These are phyloP conservation scores for Paramecium caudatum DNA, from an alignment of 73 alveolate genomes.

Conservation along the genomic window DNA sequence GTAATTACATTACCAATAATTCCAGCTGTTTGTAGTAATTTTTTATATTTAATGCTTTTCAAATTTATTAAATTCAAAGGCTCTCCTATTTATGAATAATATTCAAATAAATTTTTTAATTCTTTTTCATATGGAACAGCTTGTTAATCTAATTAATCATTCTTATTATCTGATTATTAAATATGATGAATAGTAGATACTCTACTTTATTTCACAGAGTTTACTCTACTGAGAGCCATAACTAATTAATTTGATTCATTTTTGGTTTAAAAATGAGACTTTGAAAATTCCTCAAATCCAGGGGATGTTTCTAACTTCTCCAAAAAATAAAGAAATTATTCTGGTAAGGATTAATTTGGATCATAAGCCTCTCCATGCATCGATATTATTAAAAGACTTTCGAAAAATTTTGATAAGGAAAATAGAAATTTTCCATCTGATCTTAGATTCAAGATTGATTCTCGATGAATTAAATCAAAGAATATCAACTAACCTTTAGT, in stretches of 20 bases:
- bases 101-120: slow-evolving; percentile 31
- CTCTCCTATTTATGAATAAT: slow-evolving; percentile 54
- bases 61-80: slow-evolving; percentile 32
- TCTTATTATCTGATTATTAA: background rate
- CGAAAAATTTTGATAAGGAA: slow-evolving; percentile 21
- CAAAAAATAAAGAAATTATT: background rate
- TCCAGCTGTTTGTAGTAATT: background rate
- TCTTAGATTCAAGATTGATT: background rate
- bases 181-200: background rate
- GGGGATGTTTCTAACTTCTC: slow-evolving; percentile 3
- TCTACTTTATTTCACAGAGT: slow-evolving; percentile 1
- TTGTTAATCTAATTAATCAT: background rate
- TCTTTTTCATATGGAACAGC: background rate
- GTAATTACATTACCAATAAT: background rate
- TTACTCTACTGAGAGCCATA: background rate
- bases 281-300: slow-evolving; percentile 43
- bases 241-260: slow-evolving; percentile 33
- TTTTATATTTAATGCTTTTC: slow-evolving; percentile 52
- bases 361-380: background rate
- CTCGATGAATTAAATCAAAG: slow-evolving; percentile 32
- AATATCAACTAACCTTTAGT: slow-evolving; percentile 37
- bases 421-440: slow-evolving; percentile 42
- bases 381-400: slow-evolving; percentile 9
- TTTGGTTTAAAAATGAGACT: background rate
- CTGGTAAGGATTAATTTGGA: background rate